Evolutionary conservation across 2,329 filamentous ascomycete genomes (phyloP).

Genomic region (Didymella segeticola): DNA sequence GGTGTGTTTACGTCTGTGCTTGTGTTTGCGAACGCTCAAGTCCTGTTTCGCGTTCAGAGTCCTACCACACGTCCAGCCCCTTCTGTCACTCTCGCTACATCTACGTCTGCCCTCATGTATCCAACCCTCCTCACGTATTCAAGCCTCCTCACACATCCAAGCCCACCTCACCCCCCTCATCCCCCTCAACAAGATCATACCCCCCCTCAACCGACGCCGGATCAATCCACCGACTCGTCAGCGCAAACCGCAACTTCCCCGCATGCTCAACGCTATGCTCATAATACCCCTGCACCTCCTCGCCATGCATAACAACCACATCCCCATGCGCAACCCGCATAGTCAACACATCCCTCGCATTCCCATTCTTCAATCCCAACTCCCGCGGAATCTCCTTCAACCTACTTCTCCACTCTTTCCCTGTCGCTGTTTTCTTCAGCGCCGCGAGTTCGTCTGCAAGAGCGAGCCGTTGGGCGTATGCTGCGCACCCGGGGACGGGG

Average conservation of each 20-base stretch:
- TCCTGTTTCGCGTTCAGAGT: too few relatives aligned
- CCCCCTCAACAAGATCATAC: slow-evolving; percentile 46
- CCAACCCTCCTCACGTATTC: not conserved
- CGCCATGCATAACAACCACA: slow-evolving; percentile 69
- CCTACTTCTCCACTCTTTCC: slow-evolving; percentile 31
- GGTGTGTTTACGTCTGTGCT: too few relatives aligned
- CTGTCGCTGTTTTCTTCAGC: slow-evolving; percentile 20
- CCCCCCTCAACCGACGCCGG: slow-evolving; percentile 47
- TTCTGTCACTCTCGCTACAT: too few relatives aligned
- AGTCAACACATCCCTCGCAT: slow-evolving; percentile 49
- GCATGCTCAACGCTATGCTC: slow-evolving; percentile 64
- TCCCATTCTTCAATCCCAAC: slow-evolving; percentile 43
- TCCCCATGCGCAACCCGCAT: slow-evolving; percentile 67
- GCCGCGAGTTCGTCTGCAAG: slow-evolving; percentile 35
- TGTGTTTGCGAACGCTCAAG: too few relatives aligned
- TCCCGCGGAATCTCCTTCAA: slow-evolving; percentile 47
- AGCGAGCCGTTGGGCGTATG: slow-evolving; percentile 45
- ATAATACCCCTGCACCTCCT: slow-evolving; percentile 64
- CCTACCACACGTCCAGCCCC: too few relatives aligned
- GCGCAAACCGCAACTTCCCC: slow-evolving; percentile 62
- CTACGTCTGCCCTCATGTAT: not conserved
- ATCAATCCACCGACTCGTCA: slow-evolving; percentile 63
- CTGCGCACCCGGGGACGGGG: slow-evolving; percentile 37
- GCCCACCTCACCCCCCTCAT: slow-evolving; percentile 40
- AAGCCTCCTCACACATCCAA: not conserved